Base-by-base conservation (phyloP, 2,329 filamentous ascomycete species). In the Leptographium galeiforme region DNA sequence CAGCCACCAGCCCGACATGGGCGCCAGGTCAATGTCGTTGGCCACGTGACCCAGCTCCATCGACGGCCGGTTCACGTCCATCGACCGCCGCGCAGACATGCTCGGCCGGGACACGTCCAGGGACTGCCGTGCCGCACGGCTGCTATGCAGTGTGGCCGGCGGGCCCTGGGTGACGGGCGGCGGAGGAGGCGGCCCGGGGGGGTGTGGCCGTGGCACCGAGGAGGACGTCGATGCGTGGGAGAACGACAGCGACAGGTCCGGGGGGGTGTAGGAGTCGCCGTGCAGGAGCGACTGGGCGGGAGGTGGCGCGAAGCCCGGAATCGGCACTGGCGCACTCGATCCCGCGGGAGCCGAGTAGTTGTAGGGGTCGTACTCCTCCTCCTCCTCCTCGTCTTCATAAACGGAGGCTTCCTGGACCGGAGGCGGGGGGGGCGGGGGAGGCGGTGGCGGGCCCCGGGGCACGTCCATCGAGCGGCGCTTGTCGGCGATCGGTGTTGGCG, bases 21-120 rank as follows among this genome's bases (percentile, higher is more conserved):
- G 73, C 13, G 80, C 83, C 40, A 97, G 73, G 62, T 97, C 90
- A 53, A 97, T 70, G 56, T 97, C 90, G 53, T 83, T 84, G 43
- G 93, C 93, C 57, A 97, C 91, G 63, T 83, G 94, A 1, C 89
- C 87, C 46, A 84, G 82, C 59, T 91, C 87, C 66, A 82, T 77
- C 7, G 84, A 85, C 19, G 87, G 84, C 48, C 91, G 81, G 41
- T 77, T 68, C 53, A 86, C 72, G 59, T 98, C 93, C 67, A 87
- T 80, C 4, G 89, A 95, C 41, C 78, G 68, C 47, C 77, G 70
- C 14, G 63, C 67, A n/a, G 65, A 64, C 13, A 74, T 68, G 52
- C 52, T 55, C 40, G 63, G 68, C 56, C 84, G 76, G 39, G 76
- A 71, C 13, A 83, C 69, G 61, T 93, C 87, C 51, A 83, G 61